Percentiles rank a stretch among this genome's conserved stretches.
These are phyloP conservation scores for Neofusicoccum umdonicola DNA, from an alignment of 2,329 filamentous ascomycete genomes.

Conservation along the genomic window DNA sequence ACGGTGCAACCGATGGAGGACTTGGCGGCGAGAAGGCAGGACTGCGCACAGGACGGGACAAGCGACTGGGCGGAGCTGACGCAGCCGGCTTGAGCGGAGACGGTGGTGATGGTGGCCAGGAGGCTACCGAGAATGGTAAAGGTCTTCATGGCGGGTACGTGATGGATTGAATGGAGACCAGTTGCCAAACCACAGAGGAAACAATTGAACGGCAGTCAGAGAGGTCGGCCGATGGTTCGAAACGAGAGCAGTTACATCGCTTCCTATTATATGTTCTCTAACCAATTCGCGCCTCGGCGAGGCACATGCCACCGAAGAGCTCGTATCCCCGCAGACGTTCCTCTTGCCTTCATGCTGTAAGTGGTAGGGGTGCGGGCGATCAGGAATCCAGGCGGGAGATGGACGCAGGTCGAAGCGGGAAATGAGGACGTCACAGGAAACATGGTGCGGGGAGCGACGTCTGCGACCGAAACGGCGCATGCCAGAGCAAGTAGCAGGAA, in stretches of 20 bases:
- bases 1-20: constrained; percentile 10
- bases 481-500: neutral
- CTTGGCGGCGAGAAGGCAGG: constrained; percentile 10
- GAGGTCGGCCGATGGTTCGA: neutral
- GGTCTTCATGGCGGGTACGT: neutral
- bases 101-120: neutral
- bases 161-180: neutral
- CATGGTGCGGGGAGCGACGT: neutral
- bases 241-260: neutral
- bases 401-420: neutral
- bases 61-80: constrained; percentile 12
- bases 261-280: neutral
- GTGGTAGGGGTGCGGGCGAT: neutral
- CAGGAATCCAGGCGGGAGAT: neutral
- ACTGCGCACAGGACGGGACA: constrained; percentile 10
- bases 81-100: constrained; percentile 11
- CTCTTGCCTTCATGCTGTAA: neutral
- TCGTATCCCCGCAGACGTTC: neutral
- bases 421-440: constrained; percentile 7
- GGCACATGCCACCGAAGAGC: constrained; percentile 8
- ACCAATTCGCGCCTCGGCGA: neutral
- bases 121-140: neutral
- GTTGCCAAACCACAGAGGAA: neutral
- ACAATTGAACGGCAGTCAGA: neutral
- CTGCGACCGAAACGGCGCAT: neutral